Conservation (phyloP, 1,139 yeast genomes). For the Debaryomyces coudertii region DNA sequence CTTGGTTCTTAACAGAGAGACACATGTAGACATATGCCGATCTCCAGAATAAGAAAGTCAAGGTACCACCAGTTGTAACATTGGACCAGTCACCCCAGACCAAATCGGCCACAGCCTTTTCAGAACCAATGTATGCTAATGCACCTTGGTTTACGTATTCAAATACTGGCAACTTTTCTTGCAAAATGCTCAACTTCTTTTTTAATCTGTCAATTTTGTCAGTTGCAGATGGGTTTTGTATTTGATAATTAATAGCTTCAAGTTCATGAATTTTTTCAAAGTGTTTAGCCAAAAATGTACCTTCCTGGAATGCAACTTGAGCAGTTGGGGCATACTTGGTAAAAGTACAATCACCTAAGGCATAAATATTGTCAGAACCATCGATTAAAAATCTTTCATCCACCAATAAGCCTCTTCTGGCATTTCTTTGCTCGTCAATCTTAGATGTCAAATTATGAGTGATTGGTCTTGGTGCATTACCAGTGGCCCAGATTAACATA, state of each 20-base stretch:
- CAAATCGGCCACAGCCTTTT: conserved; percentile 91
- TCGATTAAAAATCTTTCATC: conserved; percentile 81
- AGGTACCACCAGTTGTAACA: conserved; percentile 78
- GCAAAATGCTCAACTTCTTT: conserved; percentile 44
- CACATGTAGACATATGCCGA: conserved; percentile 92
- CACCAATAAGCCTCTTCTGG: conserved; percentile 86
- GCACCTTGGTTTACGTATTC: conserved; percentile 72
- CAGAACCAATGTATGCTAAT: conserved; percentile 83
- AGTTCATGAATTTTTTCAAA: conserved; percentile 72
- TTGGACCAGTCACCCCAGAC: conserved; percentile 87
- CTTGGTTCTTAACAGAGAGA: conserved; percentile 83
- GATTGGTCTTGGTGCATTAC: conserved; percentile 87
- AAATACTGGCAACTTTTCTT: conserved; percentile 58
- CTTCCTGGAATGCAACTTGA: conserved; percentile 96
- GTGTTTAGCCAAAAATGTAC: conserved; percentile 73
- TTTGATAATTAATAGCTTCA: conserved; percentile 55
- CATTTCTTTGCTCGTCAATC: conserved; percentile 81
- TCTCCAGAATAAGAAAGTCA: conserved; percentile 93
- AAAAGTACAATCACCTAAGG: conserved; percentile 92
- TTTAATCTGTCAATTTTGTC: conserved; percentile 44
- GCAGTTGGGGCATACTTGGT: conserved; percentile 95
- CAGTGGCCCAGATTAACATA: conserved; percentile 95
- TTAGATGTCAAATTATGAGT: conserved; percentile 66
- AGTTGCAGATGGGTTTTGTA: conserved; percentile 32
- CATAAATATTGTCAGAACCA: conserved; percentile 84